Evolutionary conservation across 2,329 filamentous ascomycete species (phyloP), one percentile per base, ranked within the genome.

Genomic region (Orbilia ellipsospora): DNA sequence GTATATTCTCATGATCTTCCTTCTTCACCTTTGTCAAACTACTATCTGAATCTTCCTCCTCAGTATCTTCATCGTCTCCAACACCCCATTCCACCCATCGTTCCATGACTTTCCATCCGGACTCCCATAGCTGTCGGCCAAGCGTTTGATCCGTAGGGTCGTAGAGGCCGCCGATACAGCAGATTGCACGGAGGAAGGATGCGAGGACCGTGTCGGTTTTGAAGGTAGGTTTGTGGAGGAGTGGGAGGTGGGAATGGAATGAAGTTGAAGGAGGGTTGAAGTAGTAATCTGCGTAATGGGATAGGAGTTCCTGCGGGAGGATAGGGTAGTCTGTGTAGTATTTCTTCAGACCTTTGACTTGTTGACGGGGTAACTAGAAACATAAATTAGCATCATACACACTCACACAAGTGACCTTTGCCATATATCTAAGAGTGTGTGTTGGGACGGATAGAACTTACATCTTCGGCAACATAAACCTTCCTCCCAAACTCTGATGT

Each of bases 31-130:
- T 68, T 6, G 66, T 18, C 4, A 70, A 23, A 68, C 77, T 54
- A 60, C 64, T 48, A 56, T 76, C 72, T 5, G 63, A 62, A 20
- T 66, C 70, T 45, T 73, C 65, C 1, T 79, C 78, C 52, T 79
- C 78, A 2, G 76, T 72, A 44, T 78, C 77, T 26, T 72, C 78
- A 13, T 77, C 73, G 15, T 77, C 73, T 31, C 73, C 73, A 5
- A 78, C 70, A 1, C 78, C 78, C 62, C 75, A 78, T 55, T 80
- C 78, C 31, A 80, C 78, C 78, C 78, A 80, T 31, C 78, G 65
- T 60, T 80, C 78, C 77, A 80, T 79, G 31, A 80, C 78, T 55
- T 78, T 79, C 50, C 78, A 78, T n/a, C 78, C 78, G 52, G 77
- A 78, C 56, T 80, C 78, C 78, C 78, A 80, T 20, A 80, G 72